These are phyloP conservation scores for Polyrhizophydium stewartii DNA, from an alignment of 371 early-diverging fungal species.

Conservation along the genomic window DNA sequence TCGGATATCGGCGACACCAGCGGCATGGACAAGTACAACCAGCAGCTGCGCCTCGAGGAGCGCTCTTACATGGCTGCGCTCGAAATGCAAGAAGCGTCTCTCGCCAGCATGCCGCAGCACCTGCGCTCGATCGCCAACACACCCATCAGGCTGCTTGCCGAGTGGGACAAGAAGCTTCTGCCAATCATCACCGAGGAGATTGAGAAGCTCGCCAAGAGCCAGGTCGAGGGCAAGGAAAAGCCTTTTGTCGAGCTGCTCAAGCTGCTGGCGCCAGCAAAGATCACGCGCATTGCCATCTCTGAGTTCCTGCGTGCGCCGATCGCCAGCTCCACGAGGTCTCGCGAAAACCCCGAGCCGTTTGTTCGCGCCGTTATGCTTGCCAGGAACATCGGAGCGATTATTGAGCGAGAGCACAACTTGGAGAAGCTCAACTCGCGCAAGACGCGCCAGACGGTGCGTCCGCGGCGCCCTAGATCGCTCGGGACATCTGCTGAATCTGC, in stretches of 20 bases:
- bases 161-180: conserved; percentile 73
- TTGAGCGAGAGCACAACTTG: conserved; percentile 83
- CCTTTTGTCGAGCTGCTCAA: conserved; percentile 61
- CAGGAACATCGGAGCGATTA: conserved; percentile 65
- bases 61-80: conserved; percentile 76
- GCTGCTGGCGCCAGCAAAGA: conserved; percentile 66
- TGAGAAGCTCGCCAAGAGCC: conserved; percentile 19
- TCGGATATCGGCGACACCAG: conserved; percentile 39
- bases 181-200: conserved; percentile 65
- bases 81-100: conserved; percentile 34
- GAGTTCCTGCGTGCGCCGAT: conserved; percentile 57
- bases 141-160: conserved; percentile 56
- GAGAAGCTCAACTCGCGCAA: conserved; percentile 58
- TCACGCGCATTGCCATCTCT: conserved; percentile 81
- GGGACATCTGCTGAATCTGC: too few relatives aligned
- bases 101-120: conserved; percentile 51
- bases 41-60: conserved; percentile 81
- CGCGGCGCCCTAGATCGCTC: not conserved
- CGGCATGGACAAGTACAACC: conserved; percentile 59
- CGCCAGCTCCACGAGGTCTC: not conserved
- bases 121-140: conserved; percentile 42
- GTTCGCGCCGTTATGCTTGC: conserved; percentile 33
- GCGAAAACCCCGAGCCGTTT: not conserved
- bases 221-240: conserved; percentile 27
- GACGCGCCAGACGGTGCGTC: not conserved